Evolutionary conservation across 352 stramenopile species (phyloP).

Genomic region (Phytophthora tentaculata): DNA sequence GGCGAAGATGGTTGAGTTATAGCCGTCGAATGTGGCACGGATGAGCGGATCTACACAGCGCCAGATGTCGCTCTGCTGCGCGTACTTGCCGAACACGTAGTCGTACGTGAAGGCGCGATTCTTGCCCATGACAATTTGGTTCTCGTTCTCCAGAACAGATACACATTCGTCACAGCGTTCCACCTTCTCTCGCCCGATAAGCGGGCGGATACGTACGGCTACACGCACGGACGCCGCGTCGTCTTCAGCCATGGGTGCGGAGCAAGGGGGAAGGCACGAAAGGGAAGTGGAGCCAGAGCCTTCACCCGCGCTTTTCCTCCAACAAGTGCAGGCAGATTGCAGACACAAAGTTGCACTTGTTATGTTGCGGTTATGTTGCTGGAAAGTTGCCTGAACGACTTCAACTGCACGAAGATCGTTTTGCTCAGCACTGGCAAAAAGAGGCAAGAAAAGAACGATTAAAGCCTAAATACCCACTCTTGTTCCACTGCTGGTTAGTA

Average conservation of each 20-base stretch:
- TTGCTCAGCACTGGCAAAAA: no score
- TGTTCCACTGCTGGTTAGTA: background rate
- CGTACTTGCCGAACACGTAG: constrained; percentile 88
- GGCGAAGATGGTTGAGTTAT: constrained; percentile 91
- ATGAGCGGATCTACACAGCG: constrained; percentile 83
- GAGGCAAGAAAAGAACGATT: no score
- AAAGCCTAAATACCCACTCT: background rate
- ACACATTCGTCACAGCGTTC: constrained; percentile 90
- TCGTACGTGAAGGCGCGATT: constrained; percentile 92
- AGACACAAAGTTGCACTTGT: constrained; percentile 18
- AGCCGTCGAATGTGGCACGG: constrained; percentile 84
- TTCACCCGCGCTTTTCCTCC: background rate
- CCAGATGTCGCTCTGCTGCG: constrained; percentile 88
- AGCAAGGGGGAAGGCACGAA: background rate
- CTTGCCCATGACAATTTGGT: constrained; percentile 89
- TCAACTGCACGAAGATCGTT: constrained; percentile 3
- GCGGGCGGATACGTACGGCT: constrained; percentile 83
- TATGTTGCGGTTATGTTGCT: constrained; percentile 19
- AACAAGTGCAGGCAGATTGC: constrained; percentile 7
- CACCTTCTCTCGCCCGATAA: constrained; percentile 90
- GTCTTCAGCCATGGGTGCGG: constrained; percentile 46
- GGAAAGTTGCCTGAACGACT: constrained; percentile 2
- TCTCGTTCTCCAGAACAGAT: constrained; percentile 81
- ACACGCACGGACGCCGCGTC: constrained; percentile 77
- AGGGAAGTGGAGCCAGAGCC: constrained; percentile 5